Conservation (phyloP, 768 basidiomycete genomes). For the Dacryopinax spathularia region DNA sequence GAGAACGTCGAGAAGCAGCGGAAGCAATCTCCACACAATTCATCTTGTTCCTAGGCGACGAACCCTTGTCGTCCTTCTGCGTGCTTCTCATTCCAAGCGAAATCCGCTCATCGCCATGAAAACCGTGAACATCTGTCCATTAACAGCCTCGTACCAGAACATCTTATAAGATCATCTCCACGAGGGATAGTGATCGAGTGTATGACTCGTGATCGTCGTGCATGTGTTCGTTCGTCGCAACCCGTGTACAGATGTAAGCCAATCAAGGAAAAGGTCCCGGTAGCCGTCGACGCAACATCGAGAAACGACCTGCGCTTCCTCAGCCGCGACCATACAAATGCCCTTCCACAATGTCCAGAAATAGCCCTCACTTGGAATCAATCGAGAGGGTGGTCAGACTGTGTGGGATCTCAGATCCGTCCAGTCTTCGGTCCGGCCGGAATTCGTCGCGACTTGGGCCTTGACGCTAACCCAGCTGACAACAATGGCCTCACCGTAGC, state of each 20-base stretch:
- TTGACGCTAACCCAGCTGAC: background rate
- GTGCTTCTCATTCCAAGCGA: background rate
- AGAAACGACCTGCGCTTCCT: conserved; percentile 3
- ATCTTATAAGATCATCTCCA: background rate
- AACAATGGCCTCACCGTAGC: background rate
- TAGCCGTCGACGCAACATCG: background rate
- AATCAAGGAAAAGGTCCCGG: background rate
- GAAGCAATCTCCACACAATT: background rate
- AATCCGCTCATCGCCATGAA: background rate
- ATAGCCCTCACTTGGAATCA: no score
- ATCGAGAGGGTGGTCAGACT: background rate
- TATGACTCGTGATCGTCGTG: background rate
- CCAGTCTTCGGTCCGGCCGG: conserved; percentile 1
- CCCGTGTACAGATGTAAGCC: background rate
- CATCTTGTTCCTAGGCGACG: background rate
- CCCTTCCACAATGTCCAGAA: background rate
- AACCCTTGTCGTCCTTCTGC: background rate
- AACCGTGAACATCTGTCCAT: background rate
- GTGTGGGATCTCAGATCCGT: background rate
- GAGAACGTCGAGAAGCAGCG: background rate
- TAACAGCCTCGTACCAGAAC: background rate
- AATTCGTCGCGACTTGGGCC: background rate
- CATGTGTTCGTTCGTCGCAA: background rate
- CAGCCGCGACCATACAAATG: background rate
- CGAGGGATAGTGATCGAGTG: background rate